Percentiles rank a stretch among this genome's conserved stretches.
Conservation (phyloP, 306 rosid genomes). For the Vicia faba region DNA sequence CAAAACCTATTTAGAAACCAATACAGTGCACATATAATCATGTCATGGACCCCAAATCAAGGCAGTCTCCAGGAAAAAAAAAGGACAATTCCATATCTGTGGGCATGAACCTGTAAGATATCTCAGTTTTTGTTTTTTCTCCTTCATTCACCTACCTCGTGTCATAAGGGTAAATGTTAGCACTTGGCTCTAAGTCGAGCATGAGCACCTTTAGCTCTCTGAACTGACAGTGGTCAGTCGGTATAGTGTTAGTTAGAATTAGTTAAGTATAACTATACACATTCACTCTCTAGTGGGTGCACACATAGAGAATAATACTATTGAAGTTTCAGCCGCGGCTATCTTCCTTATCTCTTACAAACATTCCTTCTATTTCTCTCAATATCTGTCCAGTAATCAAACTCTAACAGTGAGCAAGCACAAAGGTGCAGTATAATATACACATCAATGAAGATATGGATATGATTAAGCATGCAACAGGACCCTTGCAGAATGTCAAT, state of each 20-base stretch:
- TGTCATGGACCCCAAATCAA: conserved; percentile 25
- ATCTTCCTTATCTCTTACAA: conserved; percentile 8
- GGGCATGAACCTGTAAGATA: not conserved
- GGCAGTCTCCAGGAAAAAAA: not conserved
- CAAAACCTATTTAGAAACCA: conserved; percentile 14
- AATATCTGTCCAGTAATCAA: not conserved
- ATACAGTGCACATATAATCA: conserved; percentile 8
- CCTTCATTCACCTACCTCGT: not conserved
- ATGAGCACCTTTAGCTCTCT: not conserved
- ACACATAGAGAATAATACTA: conserved; percentile 18
- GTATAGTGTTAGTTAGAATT: conserved; percentile 11
- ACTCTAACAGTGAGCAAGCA: not conserved
- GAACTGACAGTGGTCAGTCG: conserved; percentile 14
- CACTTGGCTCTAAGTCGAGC: not conserved
- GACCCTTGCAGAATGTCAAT: not conserved
- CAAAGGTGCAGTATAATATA: not conserved
- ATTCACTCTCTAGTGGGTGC: not conserved
- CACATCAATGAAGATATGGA: conserved; percentile 10
- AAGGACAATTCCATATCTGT: not conserved
- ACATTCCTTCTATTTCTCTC: conserved; percentile 3
- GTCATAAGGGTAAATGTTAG: not conserved
- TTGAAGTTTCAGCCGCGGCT: conserved; percentile 13
- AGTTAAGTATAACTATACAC: not conserved
- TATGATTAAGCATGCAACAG: conserved; percentile 17
- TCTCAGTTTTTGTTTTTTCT: conserved; percentile 17